Conservation (phyloP, 192 early-diverging fungal species). For the Gonapodya sp. region DNA sequence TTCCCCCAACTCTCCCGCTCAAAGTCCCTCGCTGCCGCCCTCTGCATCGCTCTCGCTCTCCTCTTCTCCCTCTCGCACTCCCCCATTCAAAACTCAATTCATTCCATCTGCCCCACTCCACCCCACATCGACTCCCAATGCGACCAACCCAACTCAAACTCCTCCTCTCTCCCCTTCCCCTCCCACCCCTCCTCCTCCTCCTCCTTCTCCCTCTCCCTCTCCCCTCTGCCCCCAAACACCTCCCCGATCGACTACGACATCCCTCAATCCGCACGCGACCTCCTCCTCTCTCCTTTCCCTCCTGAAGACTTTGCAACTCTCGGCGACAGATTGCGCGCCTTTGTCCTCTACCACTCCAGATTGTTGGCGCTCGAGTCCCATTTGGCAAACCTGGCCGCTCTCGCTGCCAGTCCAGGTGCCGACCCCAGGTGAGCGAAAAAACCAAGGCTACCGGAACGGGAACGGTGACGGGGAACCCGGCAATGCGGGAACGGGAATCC, state of each 20-base stretch:
- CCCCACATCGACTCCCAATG: not conserved
- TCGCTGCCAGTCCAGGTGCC: too few relatives aligned
- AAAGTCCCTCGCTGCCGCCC: not conserved
- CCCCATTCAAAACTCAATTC: too few relatives aligned
- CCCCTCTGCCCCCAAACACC: not conserved
- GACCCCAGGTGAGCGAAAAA: too few relatives aligned
- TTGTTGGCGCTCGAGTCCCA: not conserved
- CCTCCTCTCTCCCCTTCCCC: not conserved
- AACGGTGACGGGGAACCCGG: too few relatives aligned
- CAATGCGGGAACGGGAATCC: not conserved
- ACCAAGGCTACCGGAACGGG: too few relatives aligned
- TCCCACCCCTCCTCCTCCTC: not conserved
- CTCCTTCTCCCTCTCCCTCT: not conserved
- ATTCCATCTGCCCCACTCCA: not conserved
- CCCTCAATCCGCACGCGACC: not conserved
- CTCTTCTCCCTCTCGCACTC: not conserved
- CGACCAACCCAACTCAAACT: not conserved
- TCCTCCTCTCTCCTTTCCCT: not conserved
- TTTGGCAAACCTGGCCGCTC: not conserved
- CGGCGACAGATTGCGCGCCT: not conserved
- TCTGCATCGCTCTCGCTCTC: not conserved
- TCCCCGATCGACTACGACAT: not conserved
- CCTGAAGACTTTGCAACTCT: not conserved
- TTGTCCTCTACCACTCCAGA: not conserved
- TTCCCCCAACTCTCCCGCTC: not conserved